phyloP scores from a whole-genome alignment of 2,329 filamentous ascomycete genomes.

The Aureobasidium namibiae region DNA sequence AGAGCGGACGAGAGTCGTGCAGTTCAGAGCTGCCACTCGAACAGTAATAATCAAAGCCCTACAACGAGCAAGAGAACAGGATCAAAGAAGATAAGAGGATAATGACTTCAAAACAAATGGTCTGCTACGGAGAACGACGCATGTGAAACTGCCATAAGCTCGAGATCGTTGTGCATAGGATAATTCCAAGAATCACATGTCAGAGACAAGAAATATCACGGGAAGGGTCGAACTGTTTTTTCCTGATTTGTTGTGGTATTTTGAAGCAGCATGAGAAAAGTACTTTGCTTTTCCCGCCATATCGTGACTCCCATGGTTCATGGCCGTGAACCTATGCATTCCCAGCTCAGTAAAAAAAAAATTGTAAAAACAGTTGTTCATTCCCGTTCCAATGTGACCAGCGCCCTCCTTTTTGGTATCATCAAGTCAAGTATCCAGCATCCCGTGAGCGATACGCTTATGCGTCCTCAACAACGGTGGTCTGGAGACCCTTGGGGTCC shows the following conservation, averaged over 20 bases:
- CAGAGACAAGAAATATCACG: background rate
- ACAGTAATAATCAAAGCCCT: too few relatives aligned
- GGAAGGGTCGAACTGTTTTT: slow-evolving; percentile 12
- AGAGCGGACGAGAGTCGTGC: background rate
- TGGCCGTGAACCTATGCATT: slow-evolving; percentile 3
- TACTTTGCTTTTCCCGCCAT: slow-evolving; percentile 8
- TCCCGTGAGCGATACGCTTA: slow-evolving; percentile 26
- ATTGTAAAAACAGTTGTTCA: slow-evolving; percentile 10
- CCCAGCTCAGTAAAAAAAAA: slow-evolving; percentile 14
- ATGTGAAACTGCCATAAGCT: background rate
- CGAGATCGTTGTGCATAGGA: too few relatives aligned
- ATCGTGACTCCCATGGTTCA: slow-evolving; percentile 13
- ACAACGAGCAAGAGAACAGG: too few relatives aligned
- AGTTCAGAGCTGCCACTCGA: background rate
- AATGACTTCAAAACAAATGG: too few relatives aligned
- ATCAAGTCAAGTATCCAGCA: slow-evolving; percentile 7
- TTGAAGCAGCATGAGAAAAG: slow-evolving; percentile 11
- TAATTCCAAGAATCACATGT: background rate
- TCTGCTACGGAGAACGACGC: too few relatives aligned
- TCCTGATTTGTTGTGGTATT: slow-evolving; percentile 13
- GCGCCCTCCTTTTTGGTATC: background rate
- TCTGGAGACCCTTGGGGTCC: slow-evolving; percentile 96
- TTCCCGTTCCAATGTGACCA: slow-evolving; percentile 9
- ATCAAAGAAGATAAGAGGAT: too few relatives aligned
- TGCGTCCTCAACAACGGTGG: slow-evolving; percentile 69